Conservation (phyloP, 2,329 filamentous ascomycete genomes). For the Sclerotinia nivalis region DNA sequence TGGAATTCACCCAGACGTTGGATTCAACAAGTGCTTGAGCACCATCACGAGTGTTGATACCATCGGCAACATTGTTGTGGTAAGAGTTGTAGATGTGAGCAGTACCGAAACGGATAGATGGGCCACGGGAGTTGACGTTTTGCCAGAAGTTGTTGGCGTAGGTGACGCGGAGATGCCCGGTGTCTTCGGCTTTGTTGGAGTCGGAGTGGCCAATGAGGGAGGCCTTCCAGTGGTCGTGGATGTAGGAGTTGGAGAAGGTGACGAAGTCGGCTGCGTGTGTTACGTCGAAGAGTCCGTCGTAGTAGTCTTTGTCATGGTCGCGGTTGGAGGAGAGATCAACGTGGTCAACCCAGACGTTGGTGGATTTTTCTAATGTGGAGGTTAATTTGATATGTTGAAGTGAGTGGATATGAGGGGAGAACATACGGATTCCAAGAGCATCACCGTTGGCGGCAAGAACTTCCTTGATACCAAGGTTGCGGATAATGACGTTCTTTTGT, state of each 20-base stretch:
- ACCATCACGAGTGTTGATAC: constrained; percentile 57
- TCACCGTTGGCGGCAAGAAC: constrained; percentile 51
- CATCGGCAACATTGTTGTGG: constrained; percentile 16
- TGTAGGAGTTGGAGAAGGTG: constrained; percentile 47
- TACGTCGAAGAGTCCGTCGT: constrained; percentile 49
- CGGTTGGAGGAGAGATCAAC: constrained; percentile 41
- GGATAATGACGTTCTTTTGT: constrained; percentile 55
- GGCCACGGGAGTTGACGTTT: constrained; percentile 19
- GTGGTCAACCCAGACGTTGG: constrained; percentile 22
- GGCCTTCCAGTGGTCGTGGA: constrained; percentile 46
- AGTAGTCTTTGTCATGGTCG: constrained; percentile 45
- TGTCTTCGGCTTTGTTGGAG: constrained; percentile 35
- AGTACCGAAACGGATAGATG: constrained; percentile 18
- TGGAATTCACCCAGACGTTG: constrained; percentile 48
- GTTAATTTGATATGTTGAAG: neutral
- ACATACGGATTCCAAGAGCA: constrained; percentile 50
- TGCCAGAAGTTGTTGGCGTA: constrained; percentile 32
- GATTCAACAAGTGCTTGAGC: constrained; percentile 61
- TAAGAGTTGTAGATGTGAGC: constrained; percentile 18
- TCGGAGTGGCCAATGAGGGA: constrained; percentile 39
- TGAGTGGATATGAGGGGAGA: constrained; percentile 20
- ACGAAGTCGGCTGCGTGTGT: constrained; percentile 48
- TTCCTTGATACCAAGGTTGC: constrained; percentile 55
- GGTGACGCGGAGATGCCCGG: constrained; percentile 37
- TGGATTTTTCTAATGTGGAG: constrained; percentile 3